These are phyloP conservation scores for Aurinia saxatilis DNA, from an alignment of 345 rosid species.

Conservation along the genomic window DNA sequence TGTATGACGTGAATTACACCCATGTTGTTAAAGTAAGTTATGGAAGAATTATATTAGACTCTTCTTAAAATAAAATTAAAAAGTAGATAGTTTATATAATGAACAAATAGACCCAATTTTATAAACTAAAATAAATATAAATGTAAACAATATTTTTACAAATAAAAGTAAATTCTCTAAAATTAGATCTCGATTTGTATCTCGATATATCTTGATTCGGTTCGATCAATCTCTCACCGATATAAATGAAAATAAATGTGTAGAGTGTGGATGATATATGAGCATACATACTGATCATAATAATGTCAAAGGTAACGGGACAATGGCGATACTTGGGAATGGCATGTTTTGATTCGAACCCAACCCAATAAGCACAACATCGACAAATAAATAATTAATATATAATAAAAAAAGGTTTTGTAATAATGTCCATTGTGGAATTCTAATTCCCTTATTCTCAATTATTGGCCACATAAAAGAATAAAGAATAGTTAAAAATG, in stretches of 20 bases:
- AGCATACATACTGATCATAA: background rate
- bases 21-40: too few relatives aligned
- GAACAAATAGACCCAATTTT: too few relatives aligned
- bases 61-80: too few relatives aligned
- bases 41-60: too few relatives aligned
- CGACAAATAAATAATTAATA: background rate
- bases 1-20: too few relatives aligned
- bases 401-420: background rate
- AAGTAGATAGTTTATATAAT: too few relatives aligned
- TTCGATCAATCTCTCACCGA: too few relatives aligned
- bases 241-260: background rate
- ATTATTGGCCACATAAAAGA: conserved; percentile 25
- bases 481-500: conserved; percentile 17
- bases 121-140: too few relatives aligned
- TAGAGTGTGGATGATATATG: background rate
- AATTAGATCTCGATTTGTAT: too few relatives aligned
- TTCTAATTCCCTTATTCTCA: conserved; percentile 31
- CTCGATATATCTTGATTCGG: too few relatives aligned
- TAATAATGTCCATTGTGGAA: conserved; percentile 19
- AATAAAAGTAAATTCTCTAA: too few relatives aligned
- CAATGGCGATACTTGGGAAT: conserved; percentile 8
- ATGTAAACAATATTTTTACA: too few relatives aligned
- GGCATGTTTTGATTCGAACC: conserved; percentile 24
- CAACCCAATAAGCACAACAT: conserved; percentile 11
- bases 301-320: conserved; percentile 15